phyloP scores from a whole-genome alignment of 495 filamentous ascomycete genomes.

The Articulospora tetracladia region DNA sequence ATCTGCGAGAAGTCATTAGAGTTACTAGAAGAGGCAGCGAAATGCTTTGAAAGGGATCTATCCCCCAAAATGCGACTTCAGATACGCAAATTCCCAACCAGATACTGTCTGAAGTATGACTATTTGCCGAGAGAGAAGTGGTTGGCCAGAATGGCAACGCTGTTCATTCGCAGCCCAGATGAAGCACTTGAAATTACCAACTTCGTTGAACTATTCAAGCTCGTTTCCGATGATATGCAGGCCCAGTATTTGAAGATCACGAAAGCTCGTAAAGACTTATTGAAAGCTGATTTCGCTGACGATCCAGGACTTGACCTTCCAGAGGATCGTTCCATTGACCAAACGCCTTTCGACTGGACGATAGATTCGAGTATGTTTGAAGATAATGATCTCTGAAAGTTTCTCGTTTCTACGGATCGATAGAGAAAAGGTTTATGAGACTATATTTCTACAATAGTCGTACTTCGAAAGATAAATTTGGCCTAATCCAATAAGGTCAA shows the following conservation, averaged over 20 bases:
- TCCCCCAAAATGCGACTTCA: background rate
- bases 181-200: background rate
- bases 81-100: background rate
- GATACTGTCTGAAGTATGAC: background rate
- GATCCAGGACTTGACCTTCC: background rate
- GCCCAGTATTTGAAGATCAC: background rate
- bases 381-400: background rate
- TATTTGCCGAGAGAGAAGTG: background rate
- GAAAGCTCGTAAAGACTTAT: conserved; percentile 4
- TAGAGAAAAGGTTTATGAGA: no score
- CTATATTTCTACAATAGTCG: no score
- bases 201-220: background rate
- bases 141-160: background rate
- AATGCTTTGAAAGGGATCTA: background rate
- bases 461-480: no score
- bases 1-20: background rate
- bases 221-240: background rate
- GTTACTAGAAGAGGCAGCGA: background rate
- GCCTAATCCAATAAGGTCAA: no score
- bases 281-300: background rate
- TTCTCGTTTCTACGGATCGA: no score
- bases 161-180: background rate
- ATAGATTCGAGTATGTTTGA: background rate
- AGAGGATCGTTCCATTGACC: background rate
- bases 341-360: background rate